Base-by-base conservation (phyloP, 495 filamentous ascomycete genomes). In the Lasiosphaeria hispida region DNA sequence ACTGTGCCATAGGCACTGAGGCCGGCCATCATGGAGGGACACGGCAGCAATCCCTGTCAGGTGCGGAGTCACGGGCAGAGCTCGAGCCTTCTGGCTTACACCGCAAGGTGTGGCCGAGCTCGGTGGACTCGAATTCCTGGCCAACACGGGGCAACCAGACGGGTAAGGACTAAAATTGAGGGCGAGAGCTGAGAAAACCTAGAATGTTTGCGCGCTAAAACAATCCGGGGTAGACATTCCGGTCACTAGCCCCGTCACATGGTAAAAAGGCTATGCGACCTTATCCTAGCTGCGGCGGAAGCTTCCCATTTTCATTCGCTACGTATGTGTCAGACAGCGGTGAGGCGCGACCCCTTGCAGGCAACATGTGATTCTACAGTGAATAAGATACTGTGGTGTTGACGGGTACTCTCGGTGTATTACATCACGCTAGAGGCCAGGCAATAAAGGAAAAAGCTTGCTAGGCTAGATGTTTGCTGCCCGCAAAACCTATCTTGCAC, bases 371-470 rank as follows among this genome's bases (percentile, higher is more conserved):
- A 8, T 8, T 14, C 10, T 44, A 44, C 18, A 15, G 41, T 44
- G 41, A 44, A 44, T 13, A 44, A n/a, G 5, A 44, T 44, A 44
- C 41, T 44, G 41, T 44, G 41, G 10, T 44, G 41, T 44, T 44
- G 10, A 8, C 41, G 41, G 41, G 41, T 44, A 44, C 18, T 18
- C 18, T 41, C 38, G 38, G 38, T 41, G 14, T 41, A 41, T 41
- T 7, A 15, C 38, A 15, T 11, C 38, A 41, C 38, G 38, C 38
- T 41, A 41, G 38, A 7, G 2, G 38, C 23, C 2, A 30, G 23
- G 23, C 23, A 5, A 30, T n/a, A n/a, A n/a, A n/a, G n/a, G 23
- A 30, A 30, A 5, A 30, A 30, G 23, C 23, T 5, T 5, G 23
- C 23, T 30, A 30, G 2, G 23, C 23, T 30, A 5, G 5, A 5